A percentile compares a stretch with the other conserved stretches of the same genome.
phyloP scores from a whole-genome alignment of 208 protist species.

The Angomonas deanei region DNA sequence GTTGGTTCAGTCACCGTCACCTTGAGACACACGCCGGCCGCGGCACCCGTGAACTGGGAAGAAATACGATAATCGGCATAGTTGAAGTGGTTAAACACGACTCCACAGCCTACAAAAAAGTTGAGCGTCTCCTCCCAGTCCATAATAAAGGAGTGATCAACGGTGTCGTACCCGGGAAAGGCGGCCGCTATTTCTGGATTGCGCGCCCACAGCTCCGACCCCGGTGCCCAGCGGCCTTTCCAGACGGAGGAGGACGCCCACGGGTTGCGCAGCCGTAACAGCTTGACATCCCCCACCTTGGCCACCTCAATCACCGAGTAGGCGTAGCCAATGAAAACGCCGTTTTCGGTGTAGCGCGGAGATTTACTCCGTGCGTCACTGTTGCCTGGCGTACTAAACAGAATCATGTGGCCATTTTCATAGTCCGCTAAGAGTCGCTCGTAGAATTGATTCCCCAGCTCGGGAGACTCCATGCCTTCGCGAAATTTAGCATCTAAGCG shows the following conservation, averaged over 20 bases:
- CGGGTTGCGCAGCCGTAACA: slow-evolving; percentile 53
- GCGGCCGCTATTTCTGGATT: slow-evolving; percentile 29
- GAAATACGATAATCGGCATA: slow-evolving; percentile 53
- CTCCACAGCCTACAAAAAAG: slow-evolving; percentile 48
- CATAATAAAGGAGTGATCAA: slow-evolving; percentile 36
- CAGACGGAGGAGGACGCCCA: slow-evolving; percentile 46
- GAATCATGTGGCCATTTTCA: slow-evolving; percentile 31
- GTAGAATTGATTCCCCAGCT: slow-evolving; percentile 32
- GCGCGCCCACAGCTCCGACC: slow-evolving; percentile 35
- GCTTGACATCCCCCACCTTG: slow-evolving; percentile 15
- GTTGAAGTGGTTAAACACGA: slow-evolving; percentile 31
- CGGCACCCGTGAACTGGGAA: slow-evolving; percentile 25
- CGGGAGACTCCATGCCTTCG: slow-evolving; percentile 15
- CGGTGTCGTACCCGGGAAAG: slow-evolving; percentile 29
- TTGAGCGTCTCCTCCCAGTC: slow-evolving; percentile 42
- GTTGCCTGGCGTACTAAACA: slow-evolving; percentile 44
- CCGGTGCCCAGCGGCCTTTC: slow-evolving; percentile 41
- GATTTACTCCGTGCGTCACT: slow-evolving; percentile 13
- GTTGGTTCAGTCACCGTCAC: slow-evolving; percentile 38
- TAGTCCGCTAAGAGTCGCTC: slow-evolving; percentile 28
- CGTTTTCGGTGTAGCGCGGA: slow-evolving; percentile 27
- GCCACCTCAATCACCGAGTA: slow-evolving; percentile 36
- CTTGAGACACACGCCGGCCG: slow-evolving; percentile 33
- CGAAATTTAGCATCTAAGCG: slow-evolving; percentile 33
- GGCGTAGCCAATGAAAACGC: slow-evolving; percentile 42